Percentiles rank a stretch among this genome's conserved stretches.
phyloP scores from a whole-genome alignment of 495 filamentous ascomycete genomes.

The Thozetella sp. region DNA sequence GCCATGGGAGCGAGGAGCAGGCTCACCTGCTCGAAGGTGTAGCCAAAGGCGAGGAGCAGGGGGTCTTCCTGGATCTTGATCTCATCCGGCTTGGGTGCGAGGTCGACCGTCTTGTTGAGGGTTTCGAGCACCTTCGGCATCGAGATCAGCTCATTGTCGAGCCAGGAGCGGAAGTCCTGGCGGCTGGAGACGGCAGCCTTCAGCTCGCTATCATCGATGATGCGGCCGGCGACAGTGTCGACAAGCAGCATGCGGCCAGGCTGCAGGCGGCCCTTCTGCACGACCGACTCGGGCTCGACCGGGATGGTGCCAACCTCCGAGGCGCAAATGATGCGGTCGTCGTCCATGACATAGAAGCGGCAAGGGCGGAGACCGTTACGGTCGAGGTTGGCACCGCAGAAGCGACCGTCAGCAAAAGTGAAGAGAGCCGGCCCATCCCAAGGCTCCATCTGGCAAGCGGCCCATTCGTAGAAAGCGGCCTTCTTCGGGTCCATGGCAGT shows the following conservation, averaged over 20 bases:
- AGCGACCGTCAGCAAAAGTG: conserved; percentile 96
- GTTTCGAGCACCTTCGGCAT: conserved; percentile 67
- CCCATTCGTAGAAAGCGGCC: conserved; percentile 99
- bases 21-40: conserved; percentile 96
- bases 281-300: conserved; percentile 85
- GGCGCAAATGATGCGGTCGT: conserved; percentile 97
- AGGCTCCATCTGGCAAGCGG: conserved; percentile 98
- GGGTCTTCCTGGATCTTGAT: conserved; percentile 83
- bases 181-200: conserved; percentile 87
- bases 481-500: conserved; percentile 90
- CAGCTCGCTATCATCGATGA: conserved; percentile 93
- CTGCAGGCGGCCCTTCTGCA: conserved; percentile 95
- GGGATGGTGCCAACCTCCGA: conserved; percentile 96
- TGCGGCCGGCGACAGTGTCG: conserved; percentile 91
- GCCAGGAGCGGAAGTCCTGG: conserved; percentile 85
- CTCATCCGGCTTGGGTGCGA: conserved; percentile 68
- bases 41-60: conserved; percentile 86
- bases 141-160: conserved; percentile 84
- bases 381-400: conserved; percentile 98
- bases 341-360: conserved; percentile 97
- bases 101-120: conserved; percentile 47
- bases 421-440: conserved; percentile 99
- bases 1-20: conserved; percentile 96
- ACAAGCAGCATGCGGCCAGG: conserved; percentile 98
- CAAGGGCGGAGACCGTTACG: conserved; percentile 96